Conservation (phyloP, 352 stramenopile species). For the Phytophthora pluvialis region DNA sequence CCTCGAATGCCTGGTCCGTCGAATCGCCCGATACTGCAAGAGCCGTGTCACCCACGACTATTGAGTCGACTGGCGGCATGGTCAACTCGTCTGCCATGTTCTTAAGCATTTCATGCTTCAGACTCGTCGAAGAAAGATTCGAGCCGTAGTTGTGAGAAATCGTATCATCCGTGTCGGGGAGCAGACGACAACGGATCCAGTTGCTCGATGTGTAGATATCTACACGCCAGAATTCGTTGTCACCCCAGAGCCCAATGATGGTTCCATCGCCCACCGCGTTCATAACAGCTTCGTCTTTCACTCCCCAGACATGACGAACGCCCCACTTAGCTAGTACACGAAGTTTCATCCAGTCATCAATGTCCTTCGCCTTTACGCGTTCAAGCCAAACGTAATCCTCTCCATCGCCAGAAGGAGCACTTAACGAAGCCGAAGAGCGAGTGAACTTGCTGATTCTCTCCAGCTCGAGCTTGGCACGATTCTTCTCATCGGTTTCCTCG, state of each 20-base stretch:
- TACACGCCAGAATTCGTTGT: conserved; percentile 83
- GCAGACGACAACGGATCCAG: conserved; percentile 82
- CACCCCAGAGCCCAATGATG: conserved; percentile 46
- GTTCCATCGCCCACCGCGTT: conserved; percentile 32
- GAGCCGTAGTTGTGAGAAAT: conserved; percentile 53
- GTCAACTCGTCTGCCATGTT: conserved; percentile 44
- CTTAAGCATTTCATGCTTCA: conserved; percentile 42
- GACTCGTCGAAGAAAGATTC: conserved; percentile 32
- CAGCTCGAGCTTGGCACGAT: conserved; percentile 64
- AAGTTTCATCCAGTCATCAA: conserved; percentile 89
- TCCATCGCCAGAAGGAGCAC: conserved; percentile 34
- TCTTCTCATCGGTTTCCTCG: conserved; percentile 70
- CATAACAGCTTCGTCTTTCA: conserved; percentile 32
- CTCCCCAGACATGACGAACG: conserved; percentile 78
- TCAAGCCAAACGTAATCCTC: conserved; percentile 78
- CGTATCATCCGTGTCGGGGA: conserved; percentile 83
- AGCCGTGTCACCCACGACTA: conserved; percentile 42
- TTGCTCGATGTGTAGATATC: conserved; percentile 90
- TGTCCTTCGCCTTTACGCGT: conserved; percentile 85
- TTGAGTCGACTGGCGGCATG: conserved; percentile 43
- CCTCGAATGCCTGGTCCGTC: conserved; percentile 44
- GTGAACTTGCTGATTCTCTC: conserved; percentile 74
- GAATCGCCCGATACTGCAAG: conserved; percentile 28
- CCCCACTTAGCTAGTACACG: conserved; percentile 81
- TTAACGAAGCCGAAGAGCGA: conserved; percentile 42